Evolutionary conservation across 2,329 filamentous ascomycete species (phyloP).

Genomic region (Arthrobotrys musiformis): DNA sequence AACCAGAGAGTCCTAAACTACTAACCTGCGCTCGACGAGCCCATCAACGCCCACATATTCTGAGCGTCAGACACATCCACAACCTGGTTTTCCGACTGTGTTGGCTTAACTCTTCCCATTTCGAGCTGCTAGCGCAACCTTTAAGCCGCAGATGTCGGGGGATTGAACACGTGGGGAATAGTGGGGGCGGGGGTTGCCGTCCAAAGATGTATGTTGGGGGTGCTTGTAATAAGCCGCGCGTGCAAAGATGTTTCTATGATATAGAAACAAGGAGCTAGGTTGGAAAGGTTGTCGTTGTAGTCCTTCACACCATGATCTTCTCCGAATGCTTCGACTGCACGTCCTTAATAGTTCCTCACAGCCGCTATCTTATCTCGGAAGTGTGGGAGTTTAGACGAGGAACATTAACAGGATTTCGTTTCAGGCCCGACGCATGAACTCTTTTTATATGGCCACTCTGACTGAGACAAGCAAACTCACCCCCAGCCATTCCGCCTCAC

Average conservation of each 20-base stretch:
- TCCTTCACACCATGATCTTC: conserved; percentile 1
- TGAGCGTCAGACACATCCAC: conserved; percentile 7
- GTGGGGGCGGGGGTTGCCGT: conserved; percentile 11
- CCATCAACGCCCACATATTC: conserved; percentile 20
- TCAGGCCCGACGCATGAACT: conserved; percentile 23
- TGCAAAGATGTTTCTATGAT: neutral
- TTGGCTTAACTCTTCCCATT: conserved; percentile 32
- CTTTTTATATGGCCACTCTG: conserved; percentile 8
- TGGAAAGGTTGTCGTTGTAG: conserved; percentile 1
- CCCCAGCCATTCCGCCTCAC: conserved; percentile 21
- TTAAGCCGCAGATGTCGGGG: conserved; percentile 24
- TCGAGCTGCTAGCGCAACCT: conserved; percentile 10
- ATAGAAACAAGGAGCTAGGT: neutral
- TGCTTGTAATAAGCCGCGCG: neutral
- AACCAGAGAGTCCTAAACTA: neutral
- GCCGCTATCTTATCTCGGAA: conserved; percentile 24
- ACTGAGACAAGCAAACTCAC: conserved; percentile 20
- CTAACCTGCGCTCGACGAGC: conserved; percentile 7
- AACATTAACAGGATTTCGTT: conserved; percentile 6
- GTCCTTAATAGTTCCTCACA: conserved; percentile 1
- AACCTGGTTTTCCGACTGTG: conserved; percentile 10
- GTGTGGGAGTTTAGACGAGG: conserved; percentile 17
- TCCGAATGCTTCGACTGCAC: neutral
- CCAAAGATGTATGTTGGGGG: neutral
- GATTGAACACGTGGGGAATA: conserved; percentile 8